Conservation (phyloP, 148 eudicot genomes). For the Silene conica region DNA sequence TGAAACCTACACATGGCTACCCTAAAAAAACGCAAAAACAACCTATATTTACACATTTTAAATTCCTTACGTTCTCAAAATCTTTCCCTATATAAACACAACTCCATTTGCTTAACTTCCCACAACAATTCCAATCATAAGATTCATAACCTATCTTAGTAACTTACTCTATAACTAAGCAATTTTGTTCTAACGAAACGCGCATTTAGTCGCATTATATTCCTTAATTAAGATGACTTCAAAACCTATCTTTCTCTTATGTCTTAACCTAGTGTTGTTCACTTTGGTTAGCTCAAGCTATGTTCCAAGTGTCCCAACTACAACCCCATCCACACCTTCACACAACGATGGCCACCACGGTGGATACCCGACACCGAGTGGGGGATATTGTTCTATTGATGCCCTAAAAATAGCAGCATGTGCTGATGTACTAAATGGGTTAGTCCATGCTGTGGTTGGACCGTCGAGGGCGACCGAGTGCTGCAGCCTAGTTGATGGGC, state of each 20-base stretch:
- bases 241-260: conserved; percentile 7
- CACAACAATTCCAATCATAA: conserved; percentile 14
- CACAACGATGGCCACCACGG: too few relatives aligned
- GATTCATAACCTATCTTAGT: too few relatives aligned
- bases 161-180: too few relatives aligned
- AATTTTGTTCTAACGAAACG: too few relatives aligned
- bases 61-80: neutral
- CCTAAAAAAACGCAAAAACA: neutral
- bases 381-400: conserved; percentile 41
- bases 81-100: conserved; percentile 16
- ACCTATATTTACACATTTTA: too few relatives aligned
- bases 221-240: conserved; percentile 13
- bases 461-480: conserved; percentile 46
- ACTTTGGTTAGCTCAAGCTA: conserved; percentile 23
- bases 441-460: conserved; percentile 22
- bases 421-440: conserved; percentile 36
- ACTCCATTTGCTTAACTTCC: neutral
- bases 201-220: too few relatives aligned
- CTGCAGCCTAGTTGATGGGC: conserved; percentile 48
- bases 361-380: neutral
- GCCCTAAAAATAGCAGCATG: conserved; percentile 56
- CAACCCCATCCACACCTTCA: neutral
- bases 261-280: conserved; percentile 26
- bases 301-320: conserved; percentile 11
- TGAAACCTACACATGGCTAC: conserved; percentile 4